Base-by-base conservation (phyloP, 2,329 filamentous ascomycete species). In the Cadophora sp. region DNA sequence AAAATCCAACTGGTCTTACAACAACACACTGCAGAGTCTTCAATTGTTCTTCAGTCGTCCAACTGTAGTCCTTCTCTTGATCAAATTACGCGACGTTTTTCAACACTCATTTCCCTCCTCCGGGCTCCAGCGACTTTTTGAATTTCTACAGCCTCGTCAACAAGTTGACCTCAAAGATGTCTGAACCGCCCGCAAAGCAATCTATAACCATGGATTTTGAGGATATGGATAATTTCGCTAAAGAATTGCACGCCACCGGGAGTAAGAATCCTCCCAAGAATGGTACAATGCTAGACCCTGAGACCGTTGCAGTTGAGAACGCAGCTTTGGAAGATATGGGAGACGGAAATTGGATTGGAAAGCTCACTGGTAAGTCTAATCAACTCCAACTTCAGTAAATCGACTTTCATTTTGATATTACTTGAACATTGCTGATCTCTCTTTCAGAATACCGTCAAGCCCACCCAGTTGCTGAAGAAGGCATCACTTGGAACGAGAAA, bases 311-410 rank as follows among this genome's bases (percentile, higher is more conserved):
- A 3, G 66, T 64, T 18, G 73, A 74, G 43, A 39, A 63, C 9
- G 33, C 53, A 22, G 73, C 71, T 16, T 22, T 72, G 5, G 36
- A 68, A 11, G 71, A 73, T 18, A 67, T 76, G 18, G 74, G 75
- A 13, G 59, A 61, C n/a, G 71, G 33, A 6, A 76, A 77, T 56
- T 78, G 76, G 76, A 67, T 76, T 50, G 74, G 73, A 41, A 73
- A 55, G 62, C 65, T 77, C 9, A 59, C 68, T 5, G 74, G 76
- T 76, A 60, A 60, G 61, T 20, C 33, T 5, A 39, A 39, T 48
- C 13, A 33, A 3, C 4, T 14, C 18, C 20, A 43, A 43, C 20
- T 13, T 39, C 27, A 39, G 14, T 2, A 39, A 16, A 11, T 45
- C 45, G 22, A 6, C 13, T 36, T 43, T 11, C 0, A 43, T 39